A percentile compares a stretch with the other conserved stretches of the same genome.
Conservation (phyloP, 2,329 filamentous ascomycete genomes). For the Nemania sp. region DNA sequence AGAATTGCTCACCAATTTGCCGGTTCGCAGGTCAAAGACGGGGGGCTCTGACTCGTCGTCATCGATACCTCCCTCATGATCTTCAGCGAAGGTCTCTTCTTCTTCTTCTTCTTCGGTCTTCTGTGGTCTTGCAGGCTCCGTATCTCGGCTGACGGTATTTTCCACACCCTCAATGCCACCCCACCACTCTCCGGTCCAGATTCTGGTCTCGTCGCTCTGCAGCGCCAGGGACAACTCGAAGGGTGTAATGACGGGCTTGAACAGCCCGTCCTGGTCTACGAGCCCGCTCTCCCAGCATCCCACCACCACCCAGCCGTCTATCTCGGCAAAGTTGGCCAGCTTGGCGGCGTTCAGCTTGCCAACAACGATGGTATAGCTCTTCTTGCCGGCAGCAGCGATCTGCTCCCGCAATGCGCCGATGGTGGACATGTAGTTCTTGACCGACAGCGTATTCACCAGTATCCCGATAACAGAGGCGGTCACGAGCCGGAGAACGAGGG, state of each 20-base stretch:
- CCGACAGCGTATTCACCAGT: slow-evolving; percentile 91
- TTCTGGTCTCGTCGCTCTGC: slow-evolving; percentile 71
- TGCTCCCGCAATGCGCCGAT: slow-evolving; percentile 73
- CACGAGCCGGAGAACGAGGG: slow-evolving; percentile 77
- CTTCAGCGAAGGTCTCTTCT: slow-evolving; percentile 26
- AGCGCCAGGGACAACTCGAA: slow-evolving; percentile 87
- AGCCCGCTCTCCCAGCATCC: slow-evolving; percentile 97
- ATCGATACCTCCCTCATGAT: slow-evolving; percentile 52
- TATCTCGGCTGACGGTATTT: slow-evolving; percentile 40
- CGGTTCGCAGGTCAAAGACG: slow-evolving; percentile 90
- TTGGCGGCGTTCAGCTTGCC: slow-evolving; percentile 96
- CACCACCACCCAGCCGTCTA: slow-evolving; percentile 95
- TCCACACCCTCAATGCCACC: slow-evolving; percentile 79
- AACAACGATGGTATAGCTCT: slow-evolving; percentile 94
- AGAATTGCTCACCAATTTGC: slow-evolving; percentile 77
- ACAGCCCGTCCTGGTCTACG: slow-evolving; percentile 88
- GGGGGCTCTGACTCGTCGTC: slow-evolving; percentile 78
- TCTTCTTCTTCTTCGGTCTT: slow-evolving; percentile 22
- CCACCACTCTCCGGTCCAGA: slow-evolving; percentile 90
- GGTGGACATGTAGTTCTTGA: slow-evolving; percentile 85
- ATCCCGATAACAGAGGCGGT: slow-evolving; percentile 89
- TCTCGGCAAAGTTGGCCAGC: slow-evolving; percentile 92
- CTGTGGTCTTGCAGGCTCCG: slow-evolving; percentile 34
- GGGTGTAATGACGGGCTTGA: slow-evolving; percentile 87
- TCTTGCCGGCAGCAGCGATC: slow-evolving; percentile 84